phyloP scores from a whole-genome alignment of 2,329 filamentous ascomycete species.

The Colletotrichum sp. region DNA sequence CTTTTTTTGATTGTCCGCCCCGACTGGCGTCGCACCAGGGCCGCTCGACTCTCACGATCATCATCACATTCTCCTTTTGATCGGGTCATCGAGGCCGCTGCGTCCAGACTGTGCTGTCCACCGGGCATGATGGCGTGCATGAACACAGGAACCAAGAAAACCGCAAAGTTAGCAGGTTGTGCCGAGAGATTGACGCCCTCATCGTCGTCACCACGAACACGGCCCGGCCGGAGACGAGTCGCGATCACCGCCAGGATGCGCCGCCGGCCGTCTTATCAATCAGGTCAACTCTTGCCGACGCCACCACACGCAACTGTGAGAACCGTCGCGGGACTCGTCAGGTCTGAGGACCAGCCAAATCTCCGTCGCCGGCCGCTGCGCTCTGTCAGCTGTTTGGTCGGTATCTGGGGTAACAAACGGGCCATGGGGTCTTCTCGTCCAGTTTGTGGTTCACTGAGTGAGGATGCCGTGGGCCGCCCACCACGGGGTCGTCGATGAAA shows the following conservation, averaged over 20 bases:
- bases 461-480: neutral
- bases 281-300: neutral
- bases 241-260: neutral
- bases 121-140: neutral
- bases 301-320: neutral
- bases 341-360: neutral
- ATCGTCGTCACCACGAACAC: neutral
- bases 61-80: neutral
- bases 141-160: neutral
- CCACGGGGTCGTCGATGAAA: constrained; percentile 12
- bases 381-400: neutral
- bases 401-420: constrained; percentile 4
- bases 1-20: neutral
- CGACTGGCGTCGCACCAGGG: neutral
- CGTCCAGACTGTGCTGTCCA: neutral
- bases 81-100: neutral
- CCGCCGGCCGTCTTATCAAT: neutral
- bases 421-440: neutral
- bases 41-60: neutral
- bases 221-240: neutral
- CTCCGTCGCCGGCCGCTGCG: neutral
- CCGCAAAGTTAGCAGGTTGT: neutral
- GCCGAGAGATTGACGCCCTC: neutral
- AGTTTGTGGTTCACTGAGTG: neutral
- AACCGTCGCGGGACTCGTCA: neutral